Conservation (phyloP, 805 yeast species). For the Metschnikowia santaceciliae region DNA sequence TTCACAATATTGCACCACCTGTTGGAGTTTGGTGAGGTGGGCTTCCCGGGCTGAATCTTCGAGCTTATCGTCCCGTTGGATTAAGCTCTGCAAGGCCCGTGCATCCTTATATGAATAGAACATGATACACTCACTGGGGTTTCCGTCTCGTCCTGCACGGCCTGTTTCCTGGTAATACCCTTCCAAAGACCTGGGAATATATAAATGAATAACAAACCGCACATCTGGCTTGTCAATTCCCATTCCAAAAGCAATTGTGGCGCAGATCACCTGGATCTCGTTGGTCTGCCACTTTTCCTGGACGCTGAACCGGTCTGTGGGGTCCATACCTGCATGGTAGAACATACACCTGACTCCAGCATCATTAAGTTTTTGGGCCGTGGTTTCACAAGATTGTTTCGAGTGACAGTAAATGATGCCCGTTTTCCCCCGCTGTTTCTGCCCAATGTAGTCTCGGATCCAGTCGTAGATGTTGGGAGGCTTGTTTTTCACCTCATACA, state of each 20-base stretch:
- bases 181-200: conserved; percentile 85
- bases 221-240: conserved; percentile 98
- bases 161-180: conserved; percentile 99
- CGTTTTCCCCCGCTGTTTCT: conserved; percentile 52
- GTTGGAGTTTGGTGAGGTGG: conserved; percentile 70
- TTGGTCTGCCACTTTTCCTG: conserved; percentile 83
- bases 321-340: conserved; percentile 94
- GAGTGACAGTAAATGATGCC: conserved; percentile 96
- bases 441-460: conserved; percentile 52
- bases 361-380: conserved; percentile 54
- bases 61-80: conserved; percentile 69
- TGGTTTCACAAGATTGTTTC: conserved; percentile 80
- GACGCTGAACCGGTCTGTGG: conserved; percentile 66
- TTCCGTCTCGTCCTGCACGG: conserved; percentile 96
- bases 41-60: conserved; percentile 63
- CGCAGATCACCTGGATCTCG: conserved; percentile 75
- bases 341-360: conserved; percentile 66
- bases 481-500: conserved; percentile 73
- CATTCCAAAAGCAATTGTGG: conserved; percentile 98
- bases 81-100: conserved; percentile 67
- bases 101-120: conserved; percentile 82
- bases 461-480: conserved; percentile 52
- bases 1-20: conserved; percentile 89
- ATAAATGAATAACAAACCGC: conserved; percentile 82
- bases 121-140: conserved; percentile 74